Evolutionary conservation across 1,284 basidiomycete genomes (phyloP), one percentile per base, ranked within the genome.

Genomic region (Austropuccinia psidii): DNA sequence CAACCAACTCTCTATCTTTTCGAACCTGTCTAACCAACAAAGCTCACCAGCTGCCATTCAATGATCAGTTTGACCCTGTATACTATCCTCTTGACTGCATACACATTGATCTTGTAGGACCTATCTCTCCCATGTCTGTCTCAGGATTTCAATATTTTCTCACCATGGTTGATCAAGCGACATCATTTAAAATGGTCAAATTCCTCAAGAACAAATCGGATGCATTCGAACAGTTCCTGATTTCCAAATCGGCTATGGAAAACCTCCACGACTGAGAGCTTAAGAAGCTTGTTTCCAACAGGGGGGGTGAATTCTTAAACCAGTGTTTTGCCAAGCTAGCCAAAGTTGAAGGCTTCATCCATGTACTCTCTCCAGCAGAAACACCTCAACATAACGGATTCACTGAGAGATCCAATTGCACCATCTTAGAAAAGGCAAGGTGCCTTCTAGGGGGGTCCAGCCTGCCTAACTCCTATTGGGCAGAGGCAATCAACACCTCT

Each of bases 341-440:
- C 2, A 74, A 75, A 6, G 27, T 49, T 0, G 29, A 75, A 13
- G 82, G 82, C 13, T 83, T 81, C 2, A 54, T 72, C 31, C 77
- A 75, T 31, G 74, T 80, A 50, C 75, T 80, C n/a, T 81, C 79
- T 11, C 77, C 81, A 0, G 82, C 83, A 61, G 78, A 84, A 67
- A 79, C 81, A 3, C 81, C 81, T 1, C 75, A 78, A 55, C 27
- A 77, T 72, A 83, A 81, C 76, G 73, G 82, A 76, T 75, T 78
- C 47, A 76, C 80, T 0, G 77, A 80, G 75, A 60, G 81, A 47
- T 9, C 75, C 21, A 76, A 79, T 75, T 62, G 80, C 0, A 82
- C 79, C 1, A 77, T 78, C 19, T 52, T 79, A 1, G 77, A 80
- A 17, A 76, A 74, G 31, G 76, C 75, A 6, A 65, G 78, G 0